Conservation (phyloP, 169 alveolate species). For the Plasmodium malariae region DNA sequence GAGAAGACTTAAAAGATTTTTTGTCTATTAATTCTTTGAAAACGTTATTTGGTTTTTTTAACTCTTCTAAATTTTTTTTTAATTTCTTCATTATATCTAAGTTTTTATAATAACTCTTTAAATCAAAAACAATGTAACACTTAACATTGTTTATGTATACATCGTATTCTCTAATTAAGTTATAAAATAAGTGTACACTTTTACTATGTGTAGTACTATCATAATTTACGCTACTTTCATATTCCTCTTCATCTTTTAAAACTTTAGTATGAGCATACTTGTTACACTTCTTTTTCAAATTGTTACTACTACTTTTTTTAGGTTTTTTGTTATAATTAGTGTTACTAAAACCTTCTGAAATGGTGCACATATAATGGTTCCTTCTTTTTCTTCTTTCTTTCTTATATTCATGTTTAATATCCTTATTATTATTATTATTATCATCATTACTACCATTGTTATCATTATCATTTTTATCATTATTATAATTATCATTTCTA, state of each 20-base stretch:
- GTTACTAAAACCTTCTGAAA: neutral
- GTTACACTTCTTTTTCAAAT: slow-evolving; percentile 1
- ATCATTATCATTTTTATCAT: neutral
- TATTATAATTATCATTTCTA: no score
- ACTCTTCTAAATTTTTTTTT: slow-evolving; percentile 60
- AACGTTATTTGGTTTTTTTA: slow-evolving; percentile 45
- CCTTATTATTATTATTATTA: neutral
- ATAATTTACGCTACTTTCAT: slow-evolving; percentile 39
- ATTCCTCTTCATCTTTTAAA: neutral
- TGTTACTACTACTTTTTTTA: slow-evolving; percentile 1
- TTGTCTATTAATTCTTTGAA: slow-evolving; percentile 58
- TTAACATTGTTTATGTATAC: slow-evolving; percentile 53
- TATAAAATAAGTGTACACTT: slow-evolving; percentile 27
- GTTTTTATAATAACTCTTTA: slow-evolving; percentile 56
- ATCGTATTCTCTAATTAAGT: slow-evolving; percentile 39
- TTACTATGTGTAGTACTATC: neutral
- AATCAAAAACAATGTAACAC: slow-evolving; percentile 44
- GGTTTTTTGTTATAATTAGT: slow-evolving; percentile 12
- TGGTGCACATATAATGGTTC: neutral
- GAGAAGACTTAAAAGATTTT: slow-evolving; percentile 55
- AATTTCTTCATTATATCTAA: slow-evolving; percentile 44
- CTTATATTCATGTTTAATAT: slow-evolving; percentile 9
- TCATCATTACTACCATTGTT: neutral
- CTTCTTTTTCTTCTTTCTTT: slow-evolving; percentile 31
- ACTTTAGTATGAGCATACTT: neutral